Evolutionary conservation across 208 protist species (phyloP), one percentile per base, ranked within the genome.

Genomic region (Phytomonas francai): DNA sequence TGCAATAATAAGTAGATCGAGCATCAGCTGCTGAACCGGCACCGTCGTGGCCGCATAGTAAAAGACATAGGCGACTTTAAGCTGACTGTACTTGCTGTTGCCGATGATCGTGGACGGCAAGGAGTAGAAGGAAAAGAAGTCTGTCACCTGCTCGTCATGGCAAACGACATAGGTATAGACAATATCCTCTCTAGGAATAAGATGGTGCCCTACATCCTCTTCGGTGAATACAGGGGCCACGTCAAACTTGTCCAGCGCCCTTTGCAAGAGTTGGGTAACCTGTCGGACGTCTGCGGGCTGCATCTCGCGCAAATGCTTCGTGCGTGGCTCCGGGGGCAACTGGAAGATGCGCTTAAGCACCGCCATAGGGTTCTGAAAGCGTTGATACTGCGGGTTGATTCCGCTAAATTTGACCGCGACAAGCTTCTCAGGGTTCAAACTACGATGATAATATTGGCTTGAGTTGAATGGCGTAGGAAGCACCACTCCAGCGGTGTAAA

Each of bases 401-500:
- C 59, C 57, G 58, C 75, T 89, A 81, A 97, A 97, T 33, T 74
- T 70, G 32, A 94, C 75, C 11, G 73, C 78, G 14, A 99, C 83
- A 14, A 99, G 85, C 72, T 99, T 99, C 74, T 99, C 97, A 0
- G 93, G 93, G 76, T 99, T 99, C 22, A 99, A 76, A 33, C 81
- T 96, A 42, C 99, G 91, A 72, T 99, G 98, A 60, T 81, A 99
- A 83, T 99, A 99, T 33, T 86, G 80, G 22, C 74, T 94, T 0
- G 69, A 79, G 22, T 95, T 73, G 39, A 99, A 93, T n/a, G 99
- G 98, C 9, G 84, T 98, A 1, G 98, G 98, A 7, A 99, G 58
- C 0, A 97, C 66, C 2, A 94, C 87, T 34, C 99, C 99, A 19
- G 98, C 97, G 12, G 98, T 99, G 79, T 99, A 99, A 16, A 98